Evolutionary conservation across 2,329 filamentous ascomycete species (phyloP).

Genomic region (Dendryphion nanum): DNA sequence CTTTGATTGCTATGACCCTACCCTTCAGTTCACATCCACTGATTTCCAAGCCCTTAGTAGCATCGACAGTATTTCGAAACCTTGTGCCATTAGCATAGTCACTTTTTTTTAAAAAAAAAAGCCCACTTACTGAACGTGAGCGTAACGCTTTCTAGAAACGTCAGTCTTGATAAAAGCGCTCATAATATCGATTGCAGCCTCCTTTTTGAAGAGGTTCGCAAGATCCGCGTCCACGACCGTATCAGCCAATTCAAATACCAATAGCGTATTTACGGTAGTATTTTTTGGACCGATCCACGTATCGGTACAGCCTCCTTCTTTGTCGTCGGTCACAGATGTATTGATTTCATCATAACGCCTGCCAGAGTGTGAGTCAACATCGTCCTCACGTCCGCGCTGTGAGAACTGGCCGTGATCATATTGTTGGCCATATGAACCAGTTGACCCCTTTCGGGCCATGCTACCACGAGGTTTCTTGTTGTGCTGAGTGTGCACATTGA

Average conservation of each 20-base stretch:
- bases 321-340: slow-evolving; percentile 11
- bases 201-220: not conserved
- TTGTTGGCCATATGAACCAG: slow-evolving; percentile 8
- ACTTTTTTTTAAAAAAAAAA: too few species aligned
- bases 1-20: slow-evolving; percentile 7
- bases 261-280: slow-evolving; percentile 23
- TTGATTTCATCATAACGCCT: too few species aligned
- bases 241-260: slow-evolving; percentile 13
- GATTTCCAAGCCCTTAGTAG: slow-evolving; percentile 9
- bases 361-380: not conserved
- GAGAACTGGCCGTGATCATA: not conserved
- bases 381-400: not conserved
- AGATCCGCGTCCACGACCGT: not conserved
- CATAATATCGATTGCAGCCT: too few species aligned
- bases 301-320: slow-evolving; percentile 19
- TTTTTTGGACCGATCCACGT: slow-evolving; percentile 32
- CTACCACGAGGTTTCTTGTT: slow-evolving; percentile 11
- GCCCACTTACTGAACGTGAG: slow-evolving; percentile 6
- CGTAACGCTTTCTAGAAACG: slow-evolving; percentile 1
- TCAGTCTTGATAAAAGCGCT: slow-evolving; percentile 9
- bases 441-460: slow-evolving; percentile 21
- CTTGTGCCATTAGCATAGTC: too few species aligned
- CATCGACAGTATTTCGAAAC: slow-evolving; percentile 7
- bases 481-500: slow-evolving; percentile 8
- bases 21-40: not conserved